Evolutionary conservation across 768 basidiomycete genomes (phyloP).

Genomic region (Naganishia onofrii): DNA sequence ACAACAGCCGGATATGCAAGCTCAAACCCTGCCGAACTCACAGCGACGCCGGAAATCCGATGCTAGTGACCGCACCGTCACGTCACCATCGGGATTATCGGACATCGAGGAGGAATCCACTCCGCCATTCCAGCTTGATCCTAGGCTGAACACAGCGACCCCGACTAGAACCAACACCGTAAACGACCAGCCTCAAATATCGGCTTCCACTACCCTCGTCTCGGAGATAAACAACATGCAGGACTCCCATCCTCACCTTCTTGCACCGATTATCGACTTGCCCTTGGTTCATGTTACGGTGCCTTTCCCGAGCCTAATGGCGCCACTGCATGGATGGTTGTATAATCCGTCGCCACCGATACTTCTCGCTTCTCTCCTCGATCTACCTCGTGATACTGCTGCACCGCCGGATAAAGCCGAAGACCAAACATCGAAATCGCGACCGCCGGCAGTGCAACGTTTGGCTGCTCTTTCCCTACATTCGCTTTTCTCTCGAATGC

Average conservation of each 20-base stretch:
- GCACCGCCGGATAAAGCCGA: neutral
- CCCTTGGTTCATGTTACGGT: constrained; percentile 29
- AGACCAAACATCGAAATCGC: neutral
- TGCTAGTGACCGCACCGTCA: neutral
- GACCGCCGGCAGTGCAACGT: neutral
- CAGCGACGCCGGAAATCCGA: neutral
- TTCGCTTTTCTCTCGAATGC: constrained; percentile 15
- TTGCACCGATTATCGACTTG: constrained; percentile 2
- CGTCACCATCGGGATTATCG: neutral
- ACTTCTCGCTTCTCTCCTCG: constrained; percentile 22
- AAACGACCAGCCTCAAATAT: neutral
- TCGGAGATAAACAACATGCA: neutral
- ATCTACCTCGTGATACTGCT: neutral
- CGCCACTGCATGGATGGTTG: constrained; percentile 24
- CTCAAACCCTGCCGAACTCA: neutral
- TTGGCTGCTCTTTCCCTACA: constrained; percentile 17
- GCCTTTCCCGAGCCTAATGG: constrained; percentile 20
- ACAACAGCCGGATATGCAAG: neutral
- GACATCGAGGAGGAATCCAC: neutral
- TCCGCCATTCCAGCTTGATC: neutral
- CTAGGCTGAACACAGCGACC: neutral
- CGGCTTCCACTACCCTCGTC: neutral
- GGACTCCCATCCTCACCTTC: neutral
- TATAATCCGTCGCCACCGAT: constrained; percentile 25
- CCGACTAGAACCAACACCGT: neutral